Conservation (phyloP, 129 eudicot genomes). For the Erigeron canadensis region DNA sequence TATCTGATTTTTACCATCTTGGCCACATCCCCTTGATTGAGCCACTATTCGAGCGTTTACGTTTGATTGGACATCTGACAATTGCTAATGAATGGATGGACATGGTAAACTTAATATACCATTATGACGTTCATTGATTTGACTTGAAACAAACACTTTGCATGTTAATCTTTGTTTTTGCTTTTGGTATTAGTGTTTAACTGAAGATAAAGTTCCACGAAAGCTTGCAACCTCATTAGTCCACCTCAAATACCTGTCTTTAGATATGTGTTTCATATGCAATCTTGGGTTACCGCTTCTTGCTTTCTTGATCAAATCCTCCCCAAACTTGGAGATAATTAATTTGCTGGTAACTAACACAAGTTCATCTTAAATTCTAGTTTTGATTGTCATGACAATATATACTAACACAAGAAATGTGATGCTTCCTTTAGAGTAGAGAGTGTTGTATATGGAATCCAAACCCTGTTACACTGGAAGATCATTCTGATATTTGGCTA, state of each 20-base stretch:
- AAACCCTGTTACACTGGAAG: too few species aligned
- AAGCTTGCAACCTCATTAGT: not conserved
- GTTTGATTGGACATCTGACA: not conserved
- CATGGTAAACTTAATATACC: not conserved
- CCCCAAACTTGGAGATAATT: constrained; percentile 14
- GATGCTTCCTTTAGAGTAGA: too few species aligned
- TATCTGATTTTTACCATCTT: too few species aligned
- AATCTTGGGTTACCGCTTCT: not conserved
- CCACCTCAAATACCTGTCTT: not conserved
- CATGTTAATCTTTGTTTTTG: not conserved
- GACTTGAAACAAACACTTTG: not conserved
- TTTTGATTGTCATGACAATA: not conserved
- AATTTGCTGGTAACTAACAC: not conserved
- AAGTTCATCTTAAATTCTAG: not conserved
- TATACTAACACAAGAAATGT: not conserved
- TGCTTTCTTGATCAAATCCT: not conserved
- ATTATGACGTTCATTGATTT: not conserved
- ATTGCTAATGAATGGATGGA: not conserved
- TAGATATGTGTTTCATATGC: not conserved
- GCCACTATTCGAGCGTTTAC: constrained; percentile 1
- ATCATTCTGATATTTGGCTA: not conserved
- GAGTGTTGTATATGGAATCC: too few species aligned
- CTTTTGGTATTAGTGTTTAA: not conserved
- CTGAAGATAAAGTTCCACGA: too few species aligned
- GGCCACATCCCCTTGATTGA: too few species aligned